Evolutionary conservation across 2,329 filamentous ascomycete species (phyloP), one percentile per base, ranked within the genome.

Genomic region (Didymella pomorum): DNA sequence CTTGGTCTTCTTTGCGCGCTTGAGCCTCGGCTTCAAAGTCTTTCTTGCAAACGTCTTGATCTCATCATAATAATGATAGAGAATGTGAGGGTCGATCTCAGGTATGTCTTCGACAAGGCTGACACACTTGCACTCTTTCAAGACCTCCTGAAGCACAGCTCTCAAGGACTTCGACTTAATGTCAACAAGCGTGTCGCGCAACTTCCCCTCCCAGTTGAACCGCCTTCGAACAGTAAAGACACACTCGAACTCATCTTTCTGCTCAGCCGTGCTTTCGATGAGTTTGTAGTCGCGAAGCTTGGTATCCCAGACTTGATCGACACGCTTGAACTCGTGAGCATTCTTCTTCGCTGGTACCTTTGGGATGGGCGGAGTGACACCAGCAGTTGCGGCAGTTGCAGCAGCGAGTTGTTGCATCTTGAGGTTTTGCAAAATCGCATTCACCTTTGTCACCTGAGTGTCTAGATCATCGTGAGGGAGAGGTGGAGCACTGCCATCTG

Each of bases 161-260:
- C 89, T 88, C 3, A 97, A 81, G 16, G 87, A 79, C 66, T 92
- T 92, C 72, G 91, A 95, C 79, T 93, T 95, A 76, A 97, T 90
- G 65, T 96, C 92, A 47, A 97, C 87, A 14, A 88, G 79, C 0
- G 92, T 88, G 47, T 93, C 70, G 74, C 86, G 82, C 68, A 91
- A 93, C 69, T 92, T 92, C 62, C 92, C 91, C 66, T 95, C 90
- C 86, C 86, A 92, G 74, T 93, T 89, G 73, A 97, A 96, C 14
- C 86, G 89, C 53, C 93, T 85, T 16, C 91, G 87, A 16, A 97
- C 90, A 23, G 92, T 91, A 74, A 97, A 96, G 3, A 74, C 70
- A 50, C 89, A 95, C 60, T 93, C 88, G 74, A 92, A 93, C 65
- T 90, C 85, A 52, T 86, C 83, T 25, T 86, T 85, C n/a, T 84